Conservation (phyloP, 768 basidiomycete genomes). For the Polyporus arcularius region DNA sequence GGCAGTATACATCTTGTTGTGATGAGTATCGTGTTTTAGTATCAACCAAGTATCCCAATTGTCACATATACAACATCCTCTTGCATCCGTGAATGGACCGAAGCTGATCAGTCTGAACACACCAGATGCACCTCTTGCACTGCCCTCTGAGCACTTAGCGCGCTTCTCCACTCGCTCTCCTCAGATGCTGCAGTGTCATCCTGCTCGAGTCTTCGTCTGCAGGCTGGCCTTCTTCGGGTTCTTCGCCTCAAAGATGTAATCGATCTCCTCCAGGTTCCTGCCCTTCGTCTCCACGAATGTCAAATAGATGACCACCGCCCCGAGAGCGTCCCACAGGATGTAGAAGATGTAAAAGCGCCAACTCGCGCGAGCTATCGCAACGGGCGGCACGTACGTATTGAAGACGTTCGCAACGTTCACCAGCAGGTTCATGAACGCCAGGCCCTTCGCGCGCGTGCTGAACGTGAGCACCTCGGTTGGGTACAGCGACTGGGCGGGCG, state of each 20-base stretch:
- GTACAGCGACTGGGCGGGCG: slow-evolving; percentile 65
- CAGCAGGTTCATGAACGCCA: slow-evolving; percentile 71
- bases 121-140: too few species aligned
- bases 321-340: slow-evolving; percentile 62
- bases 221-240: slow-evolving; percentile 21
- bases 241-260: slow-evolving; percentile 21
- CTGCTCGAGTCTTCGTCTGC: not conserved
- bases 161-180: not conserved
- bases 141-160: too few species aligned
- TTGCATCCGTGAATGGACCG: too few species aligned
- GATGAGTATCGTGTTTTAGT: slow-evolving; percentile 23
- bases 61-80: too few species aligned
- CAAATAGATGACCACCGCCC: slow-evolving; percentile 55
- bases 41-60: slow-evolving; percentile 10
- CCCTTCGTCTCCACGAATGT: slow-evolving; percentile 71
- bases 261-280: slow-evolving; percentile 27
- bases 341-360: slow-evolving; percentile 52
- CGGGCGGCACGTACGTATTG: slow-evolving; percentile 80
- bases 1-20: slow-evolving; percentile 14
- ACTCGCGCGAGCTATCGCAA: slow-evolving; percentile 55
- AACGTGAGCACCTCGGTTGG: slow-evolving; percentile 81
- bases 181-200: too few species aligned
- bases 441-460: slow-evolving; percentile 64
- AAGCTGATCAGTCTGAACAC: too few species aligned
- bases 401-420: slow-evolving; percentile 70